phyloP scores from a whole-genome alignment of 352 stramenopile species.

The Pythium vanterpoolii region DNA sequence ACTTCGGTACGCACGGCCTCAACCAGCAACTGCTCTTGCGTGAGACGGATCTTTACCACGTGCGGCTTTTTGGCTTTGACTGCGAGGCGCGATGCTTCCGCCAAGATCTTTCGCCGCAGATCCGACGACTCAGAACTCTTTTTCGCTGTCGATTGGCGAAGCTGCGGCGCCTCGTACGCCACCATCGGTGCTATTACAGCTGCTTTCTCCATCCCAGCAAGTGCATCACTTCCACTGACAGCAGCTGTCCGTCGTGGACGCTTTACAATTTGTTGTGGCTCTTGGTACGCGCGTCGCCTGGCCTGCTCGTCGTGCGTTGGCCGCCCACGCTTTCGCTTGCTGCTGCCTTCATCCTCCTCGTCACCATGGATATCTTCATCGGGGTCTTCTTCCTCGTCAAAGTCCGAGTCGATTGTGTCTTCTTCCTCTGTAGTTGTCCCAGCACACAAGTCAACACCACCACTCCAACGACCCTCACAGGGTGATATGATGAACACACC shows the following conservation, averaged over 20 bases:
- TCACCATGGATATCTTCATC: constrained; percentile 81
- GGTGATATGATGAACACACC: constrained; percentile 32
- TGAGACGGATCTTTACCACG: constrained; percentile 33
- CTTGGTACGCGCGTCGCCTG: constrained; percentile 24
- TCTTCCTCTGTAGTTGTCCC: constrained; percentile 63
- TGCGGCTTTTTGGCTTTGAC: constrained; percentile 38
- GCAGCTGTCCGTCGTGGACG: neutral
- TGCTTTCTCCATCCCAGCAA: neutral
- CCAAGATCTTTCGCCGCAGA: constrained; percentile 46
- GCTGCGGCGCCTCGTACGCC: constrained; percentile 35
- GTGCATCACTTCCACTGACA: neutral
- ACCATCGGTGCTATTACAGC: neutral
- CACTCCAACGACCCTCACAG: neutral
- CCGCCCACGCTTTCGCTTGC: constrained; percentile 21
- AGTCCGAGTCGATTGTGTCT: constrained; percentile 87
- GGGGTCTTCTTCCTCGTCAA: constrained; percentile 78
- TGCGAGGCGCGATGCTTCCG: constrained; percentile 46
- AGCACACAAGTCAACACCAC: neutral
- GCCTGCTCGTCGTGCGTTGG: constrained; percentile 7
- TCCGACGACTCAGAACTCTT: constrained; percentile 64
- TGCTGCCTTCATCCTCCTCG: constrained; percentile 51
- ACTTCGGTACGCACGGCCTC: constrained; percentile 80
- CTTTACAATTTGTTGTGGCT: constrained; percentile 24
- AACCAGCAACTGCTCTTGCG: constrained; percentile 60
- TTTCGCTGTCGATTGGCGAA: constrained; percentile 54